phyloP scores from a whole-genome alignment of 768 basidiomycete species.

The Tylopilus balloui region DNA sequence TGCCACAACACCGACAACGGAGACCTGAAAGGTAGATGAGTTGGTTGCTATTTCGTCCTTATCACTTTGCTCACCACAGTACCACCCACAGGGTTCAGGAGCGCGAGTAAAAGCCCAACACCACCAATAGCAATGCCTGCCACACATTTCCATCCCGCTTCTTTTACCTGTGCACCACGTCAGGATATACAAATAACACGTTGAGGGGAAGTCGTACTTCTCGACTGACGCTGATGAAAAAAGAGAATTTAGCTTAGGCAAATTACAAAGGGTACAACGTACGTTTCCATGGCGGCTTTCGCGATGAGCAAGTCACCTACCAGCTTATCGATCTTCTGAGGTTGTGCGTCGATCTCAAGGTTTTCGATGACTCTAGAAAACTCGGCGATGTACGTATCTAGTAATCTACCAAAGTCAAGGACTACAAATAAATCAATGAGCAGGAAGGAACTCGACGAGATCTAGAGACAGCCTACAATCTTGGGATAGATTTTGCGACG shows the following conservation, averaged over 20 bases:
- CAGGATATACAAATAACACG: neutral
- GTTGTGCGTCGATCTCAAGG: conserved; percentile 2
- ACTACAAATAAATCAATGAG: conserved; percentile 1
- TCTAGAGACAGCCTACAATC: conserved; percentile 6
- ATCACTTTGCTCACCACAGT: conserved; percentile 1
- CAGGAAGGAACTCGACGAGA: neutral
- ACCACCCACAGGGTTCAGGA: conserved; percentile 10
- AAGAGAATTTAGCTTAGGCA: neutral
- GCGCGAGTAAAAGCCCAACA: conserved; percentile 13
- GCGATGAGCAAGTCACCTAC: neutral
- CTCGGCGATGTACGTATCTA: conserved; percentile 12
- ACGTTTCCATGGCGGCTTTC: conserved; percentile 14
- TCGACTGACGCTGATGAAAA: conserved; percentile 11
- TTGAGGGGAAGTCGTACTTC: conserved; percentile 6
- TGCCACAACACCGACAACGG: neutral
- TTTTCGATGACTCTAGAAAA: conserved; percentile 13
- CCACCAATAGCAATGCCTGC: conserved; percentile 12
- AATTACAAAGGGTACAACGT: neutral
- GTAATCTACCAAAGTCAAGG: conserved; percentile 12
- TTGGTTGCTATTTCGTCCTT: neutral
- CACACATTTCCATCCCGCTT: conserved; percentile 16
- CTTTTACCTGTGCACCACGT: conserved; percentile 12
- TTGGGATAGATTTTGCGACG: conserved; percentile 17
- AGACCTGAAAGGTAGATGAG: neutral
- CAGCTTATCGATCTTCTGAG: conserved; percentile 4